Evolutionary conservation across 495 filamentous ascomycete genomes (phyloP), one percentile per base, ranked within the genome.

Genomic region (Annulohypoxylon stygium): DNA sequence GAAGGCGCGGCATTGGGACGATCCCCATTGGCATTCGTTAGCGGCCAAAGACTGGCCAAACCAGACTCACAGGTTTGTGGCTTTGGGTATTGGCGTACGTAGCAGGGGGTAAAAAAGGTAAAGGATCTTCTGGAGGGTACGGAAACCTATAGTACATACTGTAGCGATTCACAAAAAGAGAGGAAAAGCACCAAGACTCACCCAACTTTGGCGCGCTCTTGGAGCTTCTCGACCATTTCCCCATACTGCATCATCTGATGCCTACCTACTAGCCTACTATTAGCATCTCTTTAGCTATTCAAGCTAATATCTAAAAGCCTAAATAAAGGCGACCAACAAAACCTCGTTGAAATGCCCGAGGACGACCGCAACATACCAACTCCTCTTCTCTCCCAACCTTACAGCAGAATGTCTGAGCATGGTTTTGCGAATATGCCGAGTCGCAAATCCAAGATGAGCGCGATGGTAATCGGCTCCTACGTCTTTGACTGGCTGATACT

Each of bases 401-500:
- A 78, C 65, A 72, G 61, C 70, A 79, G 74, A 70, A 79, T 79
- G 77, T 61, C 77, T 50, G 75, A 77, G 11, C 65, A 69, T 37
- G 67, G 67, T 25, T 37, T 59, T 5, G 20, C 67, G 53, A 69
- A 64, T 45, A 68, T 59, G 3, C 53, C 45, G 26, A 50, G 57
- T 53, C 60, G 72, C 54, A 78, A 74, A 48, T 67, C 73, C 25
- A 79, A 75, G 65, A 11, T 65, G 11, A 74, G 76, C 4, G 68
- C 70, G 67, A 45, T 83, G 12, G 71, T 86, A 45, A 67, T 78
- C 20, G 63, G 77, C 8, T 86, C 77, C 1, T 86, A 86, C 57
- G 80, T 76, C 33, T 81, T 84, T 66, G 84, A 86, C 78, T 86
- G 84, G 84, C 30, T 80, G 64, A 78, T 86, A 54, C 79, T 86